Conservation (phyloP, 2,329 filamentous ascomycete genomes). For the Fusarium longipes region DNA sequence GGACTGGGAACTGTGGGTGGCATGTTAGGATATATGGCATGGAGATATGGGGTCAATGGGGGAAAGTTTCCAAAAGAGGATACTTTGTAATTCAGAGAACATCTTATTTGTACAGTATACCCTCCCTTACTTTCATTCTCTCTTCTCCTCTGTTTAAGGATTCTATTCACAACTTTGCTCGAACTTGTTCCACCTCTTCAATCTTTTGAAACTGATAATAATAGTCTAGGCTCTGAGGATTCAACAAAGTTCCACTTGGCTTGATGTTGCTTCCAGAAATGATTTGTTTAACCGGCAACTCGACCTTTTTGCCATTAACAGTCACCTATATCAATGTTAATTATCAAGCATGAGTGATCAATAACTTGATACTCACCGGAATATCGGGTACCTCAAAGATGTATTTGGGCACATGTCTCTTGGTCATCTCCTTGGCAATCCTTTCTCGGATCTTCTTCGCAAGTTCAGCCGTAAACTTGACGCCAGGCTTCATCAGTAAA, state of each 20-base stretch:
- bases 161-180: conserved; percentile 48
- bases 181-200: conserved; percentile 46
- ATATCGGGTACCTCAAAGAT: conserved; percentile 85
- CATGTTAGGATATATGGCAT: conserved; percentile 60
- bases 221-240: conserved; percentile 79
- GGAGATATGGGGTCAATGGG: conserved; percentile 61
- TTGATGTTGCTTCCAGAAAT: conserved; percentile 80
- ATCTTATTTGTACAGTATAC: not conserved
- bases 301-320: conserved; percentile 87
- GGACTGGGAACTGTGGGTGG: conserved; percentile 63
- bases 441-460: conserved; percentile 70
- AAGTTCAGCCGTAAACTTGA: conserved; percentile 64
- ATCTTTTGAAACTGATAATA: conserved; percentile 76
- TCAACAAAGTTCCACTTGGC: conserved; percentile 79
- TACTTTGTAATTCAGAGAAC: not conserved
- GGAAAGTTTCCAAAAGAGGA: conserved; percentile 53
- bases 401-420: conserved; percentile 80
- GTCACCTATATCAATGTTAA: conserved; percentile 67
- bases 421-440: conserved; percentile 74
- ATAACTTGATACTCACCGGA: conserved; percentile 66
- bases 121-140: not conserved
- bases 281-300: conserved; percentile 86
- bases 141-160: not conserved
- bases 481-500: conserved; percentile 66
- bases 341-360: not conserved